phyloP scores from a whole-genome alignment of 768 basidiomycete genomes.

The Coprinopsis cinerea region DNA sequence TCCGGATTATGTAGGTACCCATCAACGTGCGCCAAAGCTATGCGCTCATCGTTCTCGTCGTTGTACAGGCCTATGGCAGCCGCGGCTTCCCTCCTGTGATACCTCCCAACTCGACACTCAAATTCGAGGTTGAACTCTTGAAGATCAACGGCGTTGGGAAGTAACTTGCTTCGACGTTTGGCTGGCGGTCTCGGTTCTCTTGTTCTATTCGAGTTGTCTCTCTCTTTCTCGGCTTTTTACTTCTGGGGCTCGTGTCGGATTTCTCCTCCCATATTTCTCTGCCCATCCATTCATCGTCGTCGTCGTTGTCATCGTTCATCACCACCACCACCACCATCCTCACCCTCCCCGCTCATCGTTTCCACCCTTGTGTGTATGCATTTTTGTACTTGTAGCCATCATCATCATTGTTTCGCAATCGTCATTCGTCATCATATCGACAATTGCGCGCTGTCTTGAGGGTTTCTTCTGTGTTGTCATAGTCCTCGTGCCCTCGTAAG shows the following conservation, averaged over 20 bases:
- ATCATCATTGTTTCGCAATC: constrained; percentile 2
- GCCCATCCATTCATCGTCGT: background rate
- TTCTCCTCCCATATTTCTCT: background rate
- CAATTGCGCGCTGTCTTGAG: background rate
- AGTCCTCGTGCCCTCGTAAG: background rate
- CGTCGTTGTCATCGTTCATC: too few relatives aligned
- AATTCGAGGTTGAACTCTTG: constrained; percentile 80
- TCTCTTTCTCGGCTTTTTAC: background rate
- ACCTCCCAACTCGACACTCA: constrained; percentile 67
- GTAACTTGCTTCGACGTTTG: constrained; percentile 11
- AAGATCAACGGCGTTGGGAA: too few relatives aligned
- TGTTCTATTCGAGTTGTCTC: background rate
- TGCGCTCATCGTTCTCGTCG: too few relatives aligned
- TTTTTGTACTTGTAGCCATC: constrained; percentile 3
- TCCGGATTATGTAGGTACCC: constrained; percentile 67
- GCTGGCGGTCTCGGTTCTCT: too few relatives aligned
- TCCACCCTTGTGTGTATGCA: background rate
- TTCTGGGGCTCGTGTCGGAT: background rate
- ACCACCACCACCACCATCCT: background rate
- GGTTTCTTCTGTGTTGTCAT: background rate
- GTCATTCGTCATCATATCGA: background rate
- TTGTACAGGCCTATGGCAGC: constrained; percentile 57
- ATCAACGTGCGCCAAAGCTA: too few relatives aligned
- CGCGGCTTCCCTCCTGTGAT: constrained; percentile 78
- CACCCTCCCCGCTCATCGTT: background rate